Evolutionary conservation across 129 eudicot species (phyloP).

Genomic region (Chrysanthemum makinoi): DNA sequence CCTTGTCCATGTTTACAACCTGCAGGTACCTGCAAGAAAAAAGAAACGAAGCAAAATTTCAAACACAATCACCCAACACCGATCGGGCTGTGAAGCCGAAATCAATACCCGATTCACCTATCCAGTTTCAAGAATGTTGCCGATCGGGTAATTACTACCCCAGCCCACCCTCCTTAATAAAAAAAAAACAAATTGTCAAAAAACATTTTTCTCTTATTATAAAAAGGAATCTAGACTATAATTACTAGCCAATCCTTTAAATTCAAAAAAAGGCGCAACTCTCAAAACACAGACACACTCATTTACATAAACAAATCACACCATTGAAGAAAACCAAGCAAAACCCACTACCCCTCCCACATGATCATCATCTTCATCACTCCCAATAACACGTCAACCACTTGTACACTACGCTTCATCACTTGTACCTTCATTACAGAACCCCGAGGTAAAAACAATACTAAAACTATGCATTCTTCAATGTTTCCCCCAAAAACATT

Average conservation of each 20-base stretch:
- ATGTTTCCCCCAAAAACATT: slow-evolving; percentile 7
- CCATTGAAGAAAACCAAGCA: slow-evolving; percentile 42
- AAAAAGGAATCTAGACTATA: background rate
- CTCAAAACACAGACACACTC: slow-evolving; percentile 21
- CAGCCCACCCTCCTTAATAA: too few relatives aligned
- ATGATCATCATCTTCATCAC: slow-evolving; percentile 25
- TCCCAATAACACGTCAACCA: slow-evolving; percentile 35
- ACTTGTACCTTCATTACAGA: slow-evolving; percentile 37
- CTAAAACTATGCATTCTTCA: background rate
- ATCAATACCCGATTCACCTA: too few relatives aligned
- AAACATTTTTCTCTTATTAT: too few relatives aligned
- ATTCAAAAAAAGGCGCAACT: slow-evolving; percentile 27
- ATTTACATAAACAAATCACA: background rate
- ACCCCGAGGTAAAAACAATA: slow-evolving; percentile 73
- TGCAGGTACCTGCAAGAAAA: too few relatives aligned
- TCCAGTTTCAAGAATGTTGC: too few relatives aligned
- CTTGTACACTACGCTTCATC: slow-evolving; percentile 20
- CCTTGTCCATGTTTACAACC: too few relatives aligned
- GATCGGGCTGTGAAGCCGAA: too few relatives aligned
- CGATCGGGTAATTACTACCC: too few relatives aligned
- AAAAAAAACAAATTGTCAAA: too few relatives aligned
- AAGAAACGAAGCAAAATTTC: too few relatives aligned
- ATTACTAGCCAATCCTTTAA: slow-evolving; percentile 1
- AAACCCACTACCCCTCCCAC: slow-evolving; percentile 31
- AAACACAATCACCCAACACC: too few relatives aligned